Conservation (phyloP, 768 basidiomycete species). For the Leccinum ochraceum region DNA sequence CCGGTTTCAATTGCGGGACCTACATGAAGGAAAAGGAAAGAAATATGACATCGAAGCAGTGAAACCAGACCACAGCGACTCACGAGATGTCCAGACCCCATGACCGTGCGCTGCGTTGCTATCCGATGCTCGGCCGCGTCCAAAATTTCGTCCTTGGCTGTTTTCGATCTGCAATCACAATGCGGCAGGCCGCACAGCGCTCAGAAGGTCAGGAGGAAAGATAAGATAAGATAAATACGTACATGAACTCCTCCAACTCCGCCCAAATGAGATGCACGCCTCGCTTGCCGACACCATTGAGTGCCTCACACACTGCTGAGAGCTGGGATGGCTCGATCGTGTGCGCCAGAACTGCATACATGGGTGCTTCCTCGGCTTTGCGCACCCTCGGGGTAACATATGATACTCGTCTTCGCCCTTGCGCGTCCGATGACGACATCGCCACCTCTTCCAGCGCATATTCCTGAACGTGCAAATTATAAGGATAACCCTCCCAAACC, state of each 20-base stretch:
- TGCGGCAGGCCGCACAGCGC: background rate
- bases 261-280: constrained; percentile 34
- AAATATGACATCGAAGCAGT: background rate
- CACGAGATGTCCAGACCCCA: constrained; percentile 34
- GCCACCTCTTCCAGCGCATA: constrained; percentile 26
- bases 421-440: constrained; percentile 2
- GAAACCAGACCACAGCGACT: background rate
- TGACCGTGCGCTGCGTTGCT: constrained; percentile 20
- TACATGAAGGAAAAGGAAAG: no score
- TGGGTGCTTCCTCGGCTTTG: constrained; percentile 31
- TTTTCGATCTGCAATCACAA: constrained; percentile 21
- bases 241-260: constrained; percentile 34
- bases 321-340: constrained; percentile 29
- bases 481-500: background rate
- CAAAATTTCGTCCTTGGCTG: constrained; percentile 30
- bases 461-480: constrained; percentile 16
- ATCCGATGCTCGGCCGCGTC: constrained; percentile 28
- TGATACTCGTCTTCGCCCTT: background rate
- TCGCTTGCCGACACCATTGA: constrained; percentile 10
- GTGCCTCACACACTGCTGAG: constrained; percentile 16
- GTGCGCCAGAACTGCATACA: constrained; percentile 28
- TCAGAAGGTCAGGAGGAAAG: background rate
- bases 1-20: constrained; percentile 33
- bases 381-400: constrained; percentile 25
- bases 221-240: background rate